Percentiles rank a stretch among this genome's conserved stretches.
Conservation (phyloP, 345 rosid species). For the thale cress (Arabidopsis thaliana) region DNA sequence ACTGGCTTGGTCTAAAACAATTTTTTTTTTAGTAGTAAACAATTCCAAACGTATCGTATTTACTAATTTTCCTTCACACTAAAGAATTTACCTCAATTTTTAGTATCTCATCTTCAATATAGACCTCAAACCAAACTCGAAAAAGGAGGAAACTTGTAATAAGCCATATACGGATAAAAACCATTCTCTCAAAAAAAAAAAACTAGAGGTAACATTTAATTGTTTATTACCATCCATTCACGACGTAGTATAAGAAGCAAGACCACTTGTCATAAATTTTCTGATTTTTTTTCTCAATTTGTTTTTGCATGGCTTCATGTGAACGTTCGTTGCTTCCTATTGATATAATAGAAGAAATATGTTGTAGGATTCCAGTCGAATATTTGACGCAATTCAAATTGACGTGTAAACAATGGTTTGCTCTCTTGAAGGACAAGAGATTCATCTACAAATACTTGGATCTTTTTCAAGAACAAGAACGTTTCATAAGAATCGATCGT, state of each 20-base stretch:
- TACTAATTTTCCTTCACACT: not conserved
- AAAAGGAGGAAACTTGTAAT: constrained; percentile 8
- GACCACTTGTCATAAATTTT: not conserved
- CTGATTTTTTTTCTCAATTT: not conserved
- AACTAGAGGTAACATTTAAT: constrained; percentile 23
- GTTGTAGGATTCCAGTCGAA: constrained; percentile 31
- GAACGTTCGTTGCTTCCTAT: constrained; percentile 37
- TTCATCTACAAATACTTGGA: constrained; percentile 38
- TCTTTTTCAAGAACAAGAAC: constrained; percentile 41
- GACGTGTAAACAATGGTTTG: constrained; percentile 37
- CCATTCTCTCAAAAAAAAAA: not conserved
- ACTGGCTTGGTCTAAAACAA: not conserved
- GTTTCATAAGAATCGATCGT: constrained; percentile 36
- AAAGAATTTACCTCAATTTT: not conserved
- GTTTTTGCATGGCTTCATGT: constrained; percentile 31
- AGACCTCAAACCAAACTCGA: constrained; percentile 30
- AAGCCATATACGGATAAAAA: not conserved
- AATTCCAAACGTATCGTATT: not conserved
- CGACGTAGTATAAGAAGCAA: not conserved
- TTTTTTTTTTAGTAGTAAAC: not conserved
- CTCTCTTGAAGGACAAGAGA: constrained; percentile 39
- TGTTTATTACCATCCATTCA: constrained; percentile 10
- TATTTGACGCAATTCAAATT: constrained; percentile 32
- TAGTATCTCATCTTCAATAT: not conserved
- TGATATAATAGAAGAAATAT: constrained; percentile 37